These are phyloP conservation scores for Neolentinus lepideus DNA, from an alignment of 1,284 basidiomycete species.

Conservation along the genomic window DNA sequence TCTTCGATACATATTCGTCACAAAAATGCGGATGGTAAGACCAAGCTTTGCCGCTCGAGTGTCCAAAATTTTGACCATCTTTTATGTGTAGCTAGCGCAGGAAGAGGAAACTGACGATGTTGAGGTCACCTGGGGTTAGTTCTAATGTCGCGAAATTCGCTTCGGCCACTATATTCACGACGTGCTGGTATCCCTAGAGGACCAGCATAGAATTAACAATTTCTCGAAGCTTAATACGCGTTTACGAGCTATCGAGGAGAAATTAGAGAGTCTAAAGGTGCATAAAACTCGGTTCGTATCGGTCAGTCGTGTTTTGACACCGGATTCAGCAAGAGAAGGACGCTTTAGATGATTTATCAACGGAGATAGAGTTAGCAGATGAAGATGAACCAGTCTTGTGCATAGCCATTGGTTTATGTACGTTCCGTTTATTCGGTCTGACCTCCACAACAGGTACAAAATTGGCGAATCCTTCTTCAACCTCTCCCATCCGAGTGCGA, in stretches of 20 bases:
- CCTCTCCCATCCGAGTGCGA: constrained; percentile 64
- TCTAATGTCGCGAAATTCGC: neutral
- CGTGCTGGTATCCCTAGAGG: constrained; percentile 46
- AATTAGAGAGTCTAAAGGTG: constrained; percentile 69
- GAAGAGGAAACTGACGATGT: constrained; percentile 79
- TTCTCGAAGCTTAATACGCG: constrained; percentile 91
- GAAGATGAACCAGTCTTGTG: constrained; percentile 76
- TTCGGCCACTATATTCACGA: neutral
- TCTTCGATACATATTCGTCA: too few relatives aligned
- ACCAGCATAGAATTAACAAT: constrained; percentile 88
- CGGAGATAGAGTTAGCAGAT: constrained; percentile 86
- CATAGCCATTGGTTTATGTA: constrained; percentile 3
- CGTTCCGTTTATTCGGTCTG: neutral
- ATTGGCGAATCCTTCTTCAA: constrained; percentile 89
- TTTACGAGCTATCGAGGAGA: constrained; percentile 65
- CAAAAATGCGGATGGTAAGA: too few relatives aligned
- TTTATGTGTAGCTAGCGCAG: constrained; percentile 58
- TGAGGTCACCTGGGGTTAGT: constrained; percentile 89
- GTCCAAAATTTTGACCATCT: too few relatives aligned
- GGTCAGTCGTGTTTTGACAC: constrained; percentile 1
- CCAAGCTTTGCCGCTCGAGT: too few relatives aligned
- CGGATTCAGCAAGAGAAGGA: constrained; percentile 79
- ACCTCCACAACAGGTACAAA: constrained; percentile 58
- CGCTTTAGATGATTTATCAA: constrained; percentile 82
- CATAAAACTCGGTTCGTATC: constrained; percentile 5